Conservation (phyloP, 306 rosid genomes). For the Fragaria vesca region DNA sequence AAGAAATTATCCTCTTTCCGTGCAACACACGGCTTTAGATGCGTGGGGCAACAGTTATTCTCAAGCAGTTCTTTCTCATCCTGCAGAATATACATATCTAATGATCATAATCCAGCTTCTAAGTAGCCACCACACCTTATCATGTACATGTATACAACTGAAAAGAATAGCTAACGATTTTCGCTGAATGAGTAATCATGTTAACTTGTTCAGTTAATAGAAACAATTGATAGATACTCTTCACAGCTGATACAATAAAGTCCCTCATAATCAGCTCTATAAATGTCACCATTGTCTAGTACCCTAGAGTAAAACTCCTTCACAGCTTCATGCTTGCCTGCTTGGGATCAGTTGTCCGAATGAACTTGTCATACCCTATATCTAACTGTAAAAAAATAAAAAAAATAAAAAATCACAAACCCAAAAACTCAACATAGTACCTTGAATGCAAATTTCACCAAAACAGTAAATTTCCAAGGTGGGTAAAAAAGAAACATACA, state of each 20-base stretch:
- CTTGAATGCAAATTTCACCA: not conserved
- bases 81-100: conserved; percentile 40
- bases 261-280: conserved; percentile 92
- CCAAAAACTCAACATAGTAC: not conserved
- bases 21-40: conserved; percentile 86
- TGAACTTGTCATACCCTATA: conserved; percentile 82
- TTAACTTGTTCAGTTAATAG: not conserved
- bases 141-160: not conserved
- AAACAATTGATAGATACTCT: conserved; percentile 55
- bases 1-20: conserved; percentile 94
- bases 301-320: conserved; percentile 91
- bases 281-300: conserved; percentile 86
- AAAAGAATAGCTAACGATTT: not conserved
- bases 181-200: not conserved
- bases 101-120: conserved; percentile 10
- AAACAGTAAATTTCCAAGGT: conserved; percentile 12
- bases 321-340: conserved; percentile 91
- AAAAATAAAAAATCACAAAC: not conserved
- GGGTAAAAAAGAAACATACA: conserved; percentile 30
- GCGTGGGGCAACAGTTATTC: conserved; percentile 77
- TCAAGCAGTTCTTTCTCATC: conserved; percentile 90
- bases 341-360: conserved; percentile 83
- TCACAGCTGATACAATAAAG: conserved; percentile 94
- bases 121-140: conserved; percentile 1
- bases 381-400: conserved; percentile 53